Evolutionary conservation across 495 filamentous ascomycete genomes (phyloP).

Genomic region (Articulospora tetracladia): DNA sequence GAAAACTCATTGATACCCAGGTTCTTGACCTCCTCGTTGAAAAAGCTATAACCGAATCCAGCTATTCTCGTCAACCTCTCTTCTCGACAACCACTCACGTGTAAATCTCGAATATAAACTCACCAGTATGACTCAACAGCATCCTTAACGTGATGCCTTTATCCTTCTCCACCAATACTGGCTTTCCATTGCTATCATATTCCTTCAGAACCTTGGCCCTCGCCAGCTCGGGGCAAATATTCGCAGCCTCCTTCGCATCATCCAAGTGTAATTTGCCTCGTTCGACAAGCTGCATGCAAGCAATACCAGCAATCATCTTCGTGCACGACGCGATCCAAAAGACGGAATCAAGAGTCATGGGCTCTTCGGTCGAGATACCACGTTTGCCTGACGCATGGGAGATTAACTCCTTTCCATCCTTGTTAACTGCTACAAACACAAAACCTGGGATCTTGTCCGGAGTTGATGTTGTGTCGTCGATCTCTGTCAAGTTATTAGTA

Average conservation of each 20-base stretch:
- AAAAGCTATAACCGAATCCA: constrained; percentile 50
- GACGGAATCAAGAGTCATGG: constrained; percentile 47
- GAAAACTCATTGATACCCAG: constrained; percentile 51
- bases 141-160: constrained; percentile 56
- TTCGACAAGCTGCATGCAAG: constrained; percentile 60
- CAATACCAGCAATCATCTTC: constrained; percentile 50
- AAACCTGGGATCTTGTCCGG: constrained; percentile 39
- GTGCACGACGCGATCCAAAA: constrained; percentile 62
- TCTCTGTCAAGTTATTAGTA: constrained; percentile 10
- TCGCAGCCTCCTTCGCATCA: constrained; percentile 42
- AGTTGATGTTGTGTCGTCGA: constrained; percentile 37
- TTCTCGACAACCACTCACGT: constrained; percentile 9
- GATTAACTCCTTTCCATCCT: constrained; percentile 45
- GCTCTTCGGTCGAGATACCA: constrained; percentile 32
- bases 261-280: constrained; percentile 49
- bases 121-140: constrained; percentile 55
- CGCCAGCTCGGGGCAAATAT: constrained; percentile 47
- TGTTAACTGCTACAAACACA: constrained; percentile 43
- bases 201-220: constrained; percentile 42
- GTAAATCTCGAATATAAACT: constrained; percentile 18
- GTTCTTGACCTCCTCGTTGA: constrained; percentile 47
- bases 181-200: constrained; percentile 33
- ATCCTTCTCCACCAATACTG: constrained; percentile 43
- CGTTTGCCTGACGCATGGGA: constrained; percentile 41
- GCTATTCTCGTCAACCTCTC: constrained; percentile 31